Conservation (phyloP, 495 filamentous ascomycete species). For the Cercophora scortea region DNA sequence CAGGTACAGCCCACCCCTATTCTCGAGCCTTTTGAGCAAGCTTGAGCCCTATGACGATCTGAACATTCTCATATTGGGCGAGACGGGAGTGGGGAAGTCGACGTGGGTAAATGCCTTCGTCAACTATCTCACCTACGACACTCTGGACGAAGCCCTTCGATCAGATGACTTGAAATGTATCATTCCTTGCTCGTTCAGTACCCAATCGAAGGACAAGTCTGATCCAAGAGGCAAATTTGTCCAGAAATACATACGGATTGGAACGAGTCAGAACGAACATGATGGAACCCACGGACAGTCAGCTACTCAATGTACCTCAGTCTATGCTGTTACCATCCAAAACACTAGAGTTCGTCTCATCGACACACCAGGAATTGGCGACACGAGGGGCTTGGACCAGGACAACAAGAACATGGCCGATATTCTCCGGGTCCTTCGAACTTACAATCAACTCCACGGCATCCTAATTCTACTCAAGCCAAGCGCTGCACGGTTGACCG, state of each 20-base stretch:
- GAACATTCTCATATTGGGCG: slow-evolving; percentile 39
- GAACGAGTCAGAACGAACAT: slow-evolving; percentile 18
- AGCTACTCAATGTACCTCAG: too few species aligned
- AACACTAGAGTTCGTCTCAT: too few species aligned
- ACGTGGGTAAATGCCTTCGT: slow-evolving; percentile 41
- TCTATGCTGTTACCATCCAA: too few species aligned
- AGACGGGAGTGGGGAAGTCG: slow-evolving; percentile 38
- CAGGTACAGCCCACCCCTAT: neutral
- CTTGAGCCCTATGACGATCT: slow-evolving; percentile 16
- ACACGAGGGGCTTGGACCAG: slow-evolving; percentile 26
- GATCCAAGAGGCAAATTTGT: slow-evolving; percentile 8
- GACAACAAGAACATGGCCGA: slow-evolving; percentile 39
- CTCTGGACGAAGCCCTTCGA: slow-evolving; percentile 25
- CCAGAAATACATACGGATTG: slow-evolving; percentile 20
- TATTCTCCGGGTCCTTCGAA: slow-evolving; percentile 23
- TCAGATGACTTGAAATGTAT: slow-evolving; percentile 18
- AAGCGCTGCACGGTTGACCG: slow-evolving; percentile 27
- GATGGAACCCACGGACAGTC: neutral
- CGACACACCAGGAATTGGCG: slow-evolving; percentile 40
- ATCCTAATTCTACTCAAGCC: slow-evolving; percentile 43
- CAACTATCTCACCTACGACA: slow-evolving; percentile 32
- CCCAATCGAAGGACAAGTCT: slow-evolving; percentile 17
- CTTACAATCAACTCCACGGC: slow-evolving; percentile 32
- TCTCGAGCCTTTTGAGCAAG: neutral
- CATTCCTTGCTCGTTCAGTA: slow-evolving; percentile 32